Evolutionary conservation across 495 filamentous ascomycete genomes (phyloP).

Genomic region (Neurospora africana): DNA sequence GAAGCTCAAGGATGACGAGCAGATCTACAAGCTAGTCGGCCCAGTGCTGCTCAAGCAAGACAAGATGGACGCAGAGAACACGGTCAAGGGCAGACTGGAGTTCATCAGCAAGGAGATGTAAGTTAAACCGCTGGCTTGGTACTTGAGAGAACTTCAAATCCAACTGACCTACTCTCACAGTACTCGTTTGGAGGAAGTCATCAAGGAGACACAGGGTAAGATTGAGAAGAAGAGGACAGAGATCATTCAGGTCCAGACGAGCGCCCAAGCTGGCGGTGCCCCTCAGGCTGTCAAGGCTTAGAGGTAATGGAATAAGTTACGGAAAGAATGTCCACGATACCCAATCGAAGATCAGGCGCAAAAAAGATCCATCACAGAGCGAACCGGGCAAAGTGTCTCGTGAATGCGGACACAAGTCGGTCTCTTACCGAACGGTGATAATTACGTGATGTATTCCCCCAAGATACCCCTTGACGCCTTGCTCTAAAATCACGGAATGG

Average conservation of each 20-base stretch:
- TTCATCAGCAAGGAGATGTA: conserved; percentile 94
- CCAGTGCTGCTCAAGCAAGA: conserved; percentile 94
- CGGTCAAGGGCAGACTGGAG: conserved; percentile 79
- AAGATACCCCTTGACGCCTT: conserved; percentile 12
- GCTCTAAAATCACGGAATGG: conserved; percentile 6
- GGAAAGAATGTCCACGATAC: background rate
- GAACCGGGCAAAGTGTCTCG: background rate
- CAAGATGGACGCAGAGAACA: conserved; percentile 71
- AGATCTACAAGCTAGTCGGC: conserved; percentile 90
- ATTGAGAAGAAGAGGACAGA: conserved; percentile 63
- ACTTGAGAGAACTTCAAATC: background rate
- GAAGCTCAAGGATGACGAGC: conserved; percentile 63
- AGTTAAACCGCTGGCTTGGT: background rate
- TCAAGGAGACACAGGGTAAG: conserved; percentile 67
- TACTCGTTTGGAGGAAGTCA: conserved; percentile 70
- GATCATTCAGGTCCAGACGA: conserved; percentile 37
- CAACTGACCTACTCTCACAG: conserved; percentile 32
- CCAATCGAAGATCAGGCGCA: background rate
- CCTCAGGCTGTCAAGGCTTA: conserved; percentile 14
- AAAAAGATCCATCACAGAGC: background rate
- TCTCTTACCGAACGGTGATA: background rate
- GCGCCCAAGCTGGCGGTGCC: conserved; percentile 25
- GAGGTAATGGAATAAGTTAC: background rate
- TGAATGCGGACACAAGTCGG: background rate
- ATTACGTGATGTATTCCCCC: background rate